A percentile compares a stretch with the other conserved stretches of the same genome.
Evolutionary conservation across 2,329 filamentous ascomycete genomes (phyloP).

Genomic region (Sphaceloma murrayae): DNA sequence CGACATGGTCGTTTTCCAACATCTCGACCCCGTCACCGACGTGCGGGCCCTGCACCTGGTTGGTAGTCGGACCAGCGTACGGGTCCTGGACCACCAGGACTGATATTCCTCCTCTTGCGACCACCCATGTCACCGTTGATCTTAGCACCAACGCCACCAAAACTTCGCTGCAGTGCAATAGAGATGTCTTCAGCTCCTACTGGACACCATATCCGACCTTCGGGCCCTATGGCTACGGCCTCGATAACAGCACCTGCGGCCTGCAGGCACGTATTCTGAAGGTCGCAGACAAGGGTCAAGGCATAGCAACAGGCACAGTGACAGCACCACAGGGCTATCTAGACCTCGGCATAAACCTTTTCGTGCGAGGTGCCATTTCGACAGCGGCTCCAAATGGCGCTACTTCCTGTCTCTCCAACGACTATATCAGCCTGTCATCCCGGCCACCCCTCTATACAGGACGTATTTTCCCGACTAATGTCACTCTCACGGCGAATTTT

Average conservation of each 20-base stretch:
- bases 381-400: conserved; percentile 1
- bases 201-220: conserved; percentile 4
- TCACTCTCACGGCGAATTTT: conserved; percentile 2
- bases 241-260: conserved; percentile 1
- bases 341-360: conserved; percentile 4
- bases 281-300: neutral
- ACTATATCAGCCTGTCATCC: neutral
- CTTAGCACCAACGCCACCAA: neutral
- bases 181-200: conserved; percentile 9
- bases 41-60: conserved; percentile 10
- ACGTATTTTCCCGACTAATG: conserved; percentile 3
- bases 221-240: conserved; percentile 8
- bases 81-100: conserved; percentile 1
- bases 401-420: neutral
- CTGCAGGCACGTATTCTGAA: conserved; percentile 5
- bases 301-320: neutral
- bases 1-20: conserved; percentile 2
- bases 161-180: conserved; percentile 4
- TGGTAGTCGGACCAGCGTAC: conserved; percentile 5
- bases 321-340: neutral
- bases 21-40: neutral
- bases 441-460: conserved; percentile 5
- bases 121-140: neutral
- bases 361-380: neutral
- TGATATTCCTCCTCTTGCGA: conserved; percentile 2